Conservation (phyloP, 148 eudicot genomes). For the Camellia lanceoleosa region DNA sequence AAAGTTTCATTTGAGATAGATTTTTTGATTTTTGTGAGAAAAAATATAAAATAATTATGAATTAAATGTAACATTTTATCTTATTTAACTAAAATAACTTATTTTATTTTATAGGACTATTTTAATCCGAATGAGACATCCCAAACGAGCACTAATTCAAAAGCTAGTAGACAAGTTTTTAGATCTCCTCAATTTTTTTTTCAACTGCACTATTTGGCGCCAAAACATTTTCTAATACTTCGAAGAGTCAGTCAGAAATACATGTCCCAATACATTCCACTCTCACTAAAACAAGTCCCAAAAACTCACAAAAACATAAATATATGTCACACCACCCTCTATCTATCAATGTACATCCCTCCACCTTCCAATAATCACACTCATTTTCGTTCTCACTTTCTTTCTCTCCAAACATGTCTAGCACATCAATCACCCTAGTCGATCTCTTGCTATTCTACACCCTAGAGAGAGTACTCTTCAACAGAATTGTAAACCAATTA, state of each 20-base stretch:
- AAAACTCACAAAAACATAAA: neutral
- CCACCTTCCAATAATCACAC: neutral
- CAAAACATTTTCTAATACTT: neutral
- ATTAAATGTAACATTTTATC: too few species aligned
- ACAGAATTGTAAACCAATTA: neutral
- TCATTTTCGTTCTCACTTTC: neutral
- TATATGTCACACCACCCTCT: neutral
- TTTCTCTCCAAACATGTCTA: neutral
- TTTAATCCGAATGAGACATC: too few species aligned
- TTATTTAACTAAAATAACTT: too few species aligned
- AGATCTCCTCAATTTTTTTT: too few species aligned
- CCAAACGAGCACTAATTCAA: too few species aligned
- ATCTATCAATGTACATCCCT: neutral
- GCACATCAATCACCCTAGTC: neutral
- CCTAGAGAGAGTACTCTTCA: constrained; percentile 8
- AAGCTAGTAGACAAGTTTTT: too few species aligned
- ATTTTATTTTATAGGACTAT: too few species aligned
- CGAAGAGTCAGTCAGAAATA: neutral
- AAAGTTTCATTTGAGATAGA: too few species aligned
- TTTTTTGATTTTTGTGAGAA: too few species aligned
- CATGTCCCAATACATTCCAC: neutral
- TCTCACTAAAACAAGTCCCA: neutral
- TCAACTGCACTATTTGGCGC: neutral
- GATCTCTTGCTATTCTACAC: constrained; percentile 9
- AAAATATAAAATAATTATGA: too few species aligned